Evolutionary conservation across 148 eudicot genomes (phyloP), one percentile per base, ranked within the genome.

Genomic region (Arctostaphylos glauca): DNA sequence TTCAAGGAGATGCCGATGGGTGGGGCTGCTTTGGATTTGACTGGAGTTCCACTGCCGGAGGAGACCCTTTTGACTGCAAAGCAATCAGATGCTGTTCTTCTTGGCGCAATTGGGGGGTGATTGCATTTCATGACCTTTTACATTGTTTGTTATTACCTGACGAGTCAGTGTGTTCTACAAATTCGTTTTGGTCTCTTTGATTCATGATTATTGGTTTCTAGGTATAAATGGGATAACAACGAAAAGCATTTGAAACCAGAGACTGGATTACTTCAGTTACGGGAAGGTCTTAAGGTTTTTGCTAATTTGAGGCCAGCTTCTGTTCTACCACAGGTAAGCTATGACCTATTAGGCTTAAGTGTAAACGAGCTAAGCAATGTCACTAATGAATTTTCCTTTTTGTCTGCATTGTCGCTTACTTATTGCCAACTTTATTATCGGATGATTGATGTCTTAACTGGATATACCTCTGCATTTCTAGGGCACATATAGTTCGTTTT

Each of bases 51-150:
- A 46, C 85, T 96, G 86, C 99, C 99, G 12, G 97, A 94, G 43
- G 99, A 96, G 88, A 96, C 99, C 58, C 95, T 94, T 76, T 87
- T 88, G 0, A 85, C 85, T 59, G 95, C 97, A 52, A 92, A 90
- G 87, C 89, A 89, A 83, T 93, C 99, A 21, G 97, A 94, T 88
- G 99, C 99, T 47, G 91, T 96, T 85, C 99, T 96, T 84, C 96
- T 96, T 53, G 99, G 98, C 74, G 99, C 98, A 16, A 95, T 95
- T 84, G 98, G 98, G 81, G 98, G 98, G 98, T 95, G 85, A 84
- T 21, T 15, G 62, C 66, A 10, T 78, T 47, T 78, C 66, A 19
- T 77, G 55, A 68, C 49, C 55, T 52, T 23, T 41, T 18, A 23
- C 31, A 4, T 4, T 50, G 25, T 25, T 13, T 68, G 47, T 1